A percentile compares a stretch with the other conserved stretches of the same genome.
phyloP scores from a whole-genome alignment of 2,329 filamentous ascomycete genomes.

The Penicillium occitanis region DNA sequence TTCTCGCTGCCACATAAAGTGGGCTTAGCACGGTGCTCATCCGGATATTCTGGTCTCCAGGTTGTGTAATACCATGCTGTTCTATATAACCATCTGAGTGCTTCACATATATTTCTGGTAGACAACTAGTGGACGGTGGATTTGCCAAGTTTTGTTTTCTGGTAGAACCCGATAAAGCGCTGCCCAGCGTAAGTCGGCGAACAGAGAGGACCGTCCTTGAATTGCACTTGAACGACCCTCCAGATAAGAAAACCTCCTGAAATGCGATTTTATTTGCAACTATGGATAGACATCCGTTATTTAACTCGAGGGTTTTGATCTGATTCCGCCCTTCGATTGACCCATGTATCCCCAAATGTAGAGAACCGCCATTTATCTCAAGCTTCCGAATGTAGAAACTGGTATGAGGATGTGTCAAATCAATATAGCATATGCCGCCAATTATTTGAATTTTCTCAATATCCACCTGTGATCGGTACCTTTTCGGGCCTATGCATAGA shows the following conservation, averaged over 20 bases:
- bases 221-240: not conserved
- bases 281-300: conserved; percentile 17
- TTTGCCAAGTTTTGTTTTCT: not conserved
- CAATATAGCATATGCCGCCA: not conserved
- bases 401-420: not conserved
- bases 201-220: not conserved
- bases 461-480: fast-evolving
- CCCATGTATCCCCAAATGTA: not conserved
- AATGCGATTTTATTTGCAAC: not conserved
- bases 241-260: not conserved
- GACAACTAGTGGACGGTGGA: not conserved
- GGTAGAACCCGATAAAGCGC: not conserved
- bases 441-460: not conserved
- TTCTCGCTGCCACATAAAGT: not conserved
- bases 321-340: not conserved
- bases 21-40: not conserved
- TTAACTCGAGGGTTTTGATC: conserved; percentile 20
- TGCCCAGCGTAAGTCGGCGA: not conserved
- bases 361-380: not conserved
- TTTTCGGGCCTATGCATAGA: not conserved
- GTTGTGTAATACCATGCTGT: not conserved
- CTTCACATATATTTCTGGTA: not conserved
- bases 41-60: not conserved
- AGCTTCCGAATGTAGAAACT: not conserved
- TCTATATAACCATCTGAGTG: not conserved